phyloP scores from a whole-genome alignment of 768 basidiomycete genomes.

The Termitomyces sp. region DNA sequence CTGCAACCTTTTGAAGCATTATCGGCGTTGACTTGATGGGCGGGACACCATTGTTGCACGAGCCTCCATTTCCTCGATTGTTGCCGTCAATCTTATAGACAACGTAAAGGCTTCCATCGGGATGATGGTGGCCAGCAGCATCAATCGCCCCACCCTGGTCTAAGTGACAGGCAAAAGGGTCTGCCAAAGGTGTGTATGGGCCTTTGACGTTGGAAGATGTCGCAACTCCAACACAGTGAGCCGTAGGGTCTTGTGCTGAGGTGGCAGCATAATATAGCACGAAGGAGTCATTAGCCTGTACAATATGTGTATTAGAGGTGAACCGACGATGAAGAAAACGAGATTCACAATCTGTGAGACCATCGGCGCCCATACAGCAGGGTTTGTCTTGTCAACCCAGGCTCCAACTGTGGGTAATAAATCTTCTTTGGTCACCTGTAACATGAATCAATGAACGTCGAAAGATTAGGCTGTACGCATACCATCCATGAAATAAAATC shows the following conservation, averaged over 20 bases:
- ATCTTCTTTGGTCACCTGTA: constrained; percentile 5
- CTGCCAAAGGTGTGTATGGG: constrained; percentile 1
- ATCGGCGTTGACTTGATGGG: constrained; percentile 13
- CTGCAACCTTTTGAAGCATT: constrained; percentile 12
- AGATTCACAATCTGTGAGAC: constrained; percentile 7
- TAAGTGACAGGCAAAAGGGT: constrained; percentile 10
- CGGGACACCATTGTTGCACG: constrained; percentile 10
- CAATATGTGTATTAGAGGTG: background rate
- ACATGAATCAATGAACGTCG: background rate
- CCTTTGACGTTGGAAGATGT: constrained; percentile 7
- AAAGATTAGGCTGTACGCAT: background rate
- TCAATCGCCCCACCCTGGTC: constrained; percentile 10
- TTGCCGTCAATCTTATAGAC: constrained; percentile 12
- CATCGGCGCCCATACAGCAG: constrained; percentile 13
- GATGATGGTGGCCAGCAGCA: constrained; percentile 10
- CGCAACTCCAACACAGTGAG: constrained; percentile 12
- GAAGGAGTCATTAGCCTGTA: constrained; percentile 7
- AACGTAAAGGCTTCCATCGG: constrained; percentile 12
- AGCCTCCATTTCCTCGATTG: constrained; percentile 9
- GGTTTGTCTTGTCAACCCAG: constrained; percentile 8
- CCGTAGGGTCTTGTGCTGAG: constrained; percentile 4
- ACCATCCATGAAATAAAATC: constrained; percentile 8
- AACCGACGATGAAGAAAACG: background rate
- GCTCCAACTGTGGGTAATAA: constrained; percentile 9
- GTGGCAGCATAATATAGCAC: constrained; percentile 12